Conservation (phyloP, 208 protist species). For the Crithidia thermophila region DNA sequence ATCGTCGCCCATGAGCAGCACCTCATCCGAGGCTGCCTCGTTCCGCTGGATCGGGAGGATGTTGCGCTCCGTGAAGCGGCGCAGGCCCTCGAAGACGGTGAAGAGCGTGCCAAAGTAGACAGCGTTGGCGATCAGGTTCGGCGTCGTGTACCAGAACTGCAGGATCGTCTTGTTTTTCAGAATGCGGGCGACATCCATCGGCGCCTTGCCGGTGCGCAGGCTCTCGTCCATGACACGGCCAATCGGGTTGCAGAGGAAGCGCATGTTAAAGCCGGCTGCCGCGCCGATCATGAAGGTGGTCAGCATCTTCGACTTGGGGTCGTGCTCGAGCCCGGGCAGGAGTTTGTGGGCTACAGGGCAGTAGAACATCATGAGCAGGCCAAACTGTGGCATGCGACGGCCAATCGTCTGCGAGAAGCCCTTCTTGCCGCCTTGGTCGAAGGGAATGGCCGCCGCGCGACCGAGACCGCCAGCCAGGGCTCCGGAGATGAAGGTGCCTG, state of each 20-base stretch:
- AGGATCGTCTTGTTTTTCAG: conserved; percentile 86
- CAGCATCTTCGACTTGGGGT: conserved; percentile 74
- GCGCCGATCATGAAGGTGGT: conserved; percentile 84
- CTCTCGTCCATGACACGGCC: conserved; percentile 85
- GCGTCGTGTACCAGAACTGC: conserved; percentile 88
- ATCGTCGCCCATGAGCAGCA: conserved; percentile 11
- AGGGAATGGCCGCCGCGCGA: conserved; percentile 54
- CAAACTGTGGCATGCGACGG: conserved; percentile 81
- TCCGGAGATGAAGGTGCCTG: conserved; percentile 80
- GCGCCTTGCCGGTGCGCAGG: conserved; percentile 65
- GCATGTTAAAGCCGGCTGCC: conserved; percentile 83
- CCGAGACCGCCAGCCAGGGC: conserved; percentile 70
- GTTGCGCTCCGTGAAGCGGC: conserved; percentile 87
- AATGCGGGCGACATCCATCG: conserved; percentile 47
- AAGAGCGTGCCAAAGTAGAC: conserved; percentile 89
- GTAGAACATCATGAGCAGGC: conserved; percentile 91
- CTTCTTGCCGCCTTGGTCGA: conserved; percentile 83
- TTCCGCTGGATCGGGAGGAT: conserved; percentile 38
- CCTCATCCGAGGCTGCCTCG: conserved; percentile 10
- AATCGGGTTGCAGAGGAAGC: conserved; percentile 85
- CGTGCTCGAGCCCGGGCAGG: conserved; percentile 63
- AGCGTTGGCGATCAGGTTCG: conserved; percentile 84
- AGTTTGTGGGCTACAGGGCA: conserved; percentile 62
- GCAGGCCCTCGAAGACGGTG: conserved; percentile 88
- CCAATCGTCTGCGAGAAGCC: conserved; percentile 64